These are phyloP conservation scores for Pelargonium citronellum DNA, from an alignment of 441 rosid genomes.

Conservation along the genomic window DNA sequence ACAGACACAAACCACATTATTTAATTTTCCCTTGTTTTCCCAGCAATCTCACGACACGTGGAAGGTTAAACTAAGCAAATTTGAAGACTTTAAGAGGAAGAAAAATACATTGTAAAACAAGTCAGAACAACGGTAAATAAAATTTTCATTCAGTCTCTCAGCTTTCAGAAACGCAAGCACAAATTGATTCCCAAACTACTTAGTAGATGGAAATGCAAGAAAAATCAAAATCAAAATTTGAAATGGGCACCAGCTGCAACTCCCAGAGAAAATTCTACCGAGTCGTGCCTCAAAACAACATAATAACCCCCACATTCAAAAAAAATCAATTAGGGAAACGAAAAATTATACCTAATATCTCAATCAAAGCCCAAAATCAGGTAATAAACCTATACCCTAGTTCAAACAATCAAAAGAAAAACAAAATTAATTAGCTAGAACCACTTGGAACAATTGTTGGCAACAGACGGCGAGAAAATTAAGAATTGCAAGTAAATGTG, in stretches of 20 bases:
- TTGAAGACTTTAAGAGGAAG: background rate
- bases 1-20: background rate
- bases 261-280: background rate
- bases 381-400: conserved; percentile 4
- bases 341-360: background rate
- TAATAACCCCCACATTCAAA: background rate
- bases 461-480: background rate
- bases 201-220: background rate
- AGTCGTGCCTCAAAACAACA: background rate
- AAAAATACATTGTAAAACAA: background rate
- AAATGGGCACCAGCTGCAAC: background rate
- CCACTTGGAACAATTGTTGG: background rate
- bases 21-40: background rate
- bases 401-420: background rate
- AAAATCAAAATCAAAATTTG: background rate
- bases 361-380: background rate
- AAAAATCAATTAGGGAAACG: background rate
- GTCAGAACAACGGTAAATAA: background rate
- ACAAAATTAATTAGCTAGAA: background rate
- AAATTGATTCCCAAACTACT: background rate
- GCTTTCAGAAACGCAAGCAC: background rate
- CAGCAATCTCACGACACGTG: background rate
- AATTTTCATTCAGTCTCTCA: background rate
- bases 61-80: background rate
- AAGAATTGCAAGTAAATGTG: conserved; percentile 3